phyloP scores from a whole-genome alignment of 2,329 filamentous ascomycete genomes.

The Didymella pomorum region DNA sequence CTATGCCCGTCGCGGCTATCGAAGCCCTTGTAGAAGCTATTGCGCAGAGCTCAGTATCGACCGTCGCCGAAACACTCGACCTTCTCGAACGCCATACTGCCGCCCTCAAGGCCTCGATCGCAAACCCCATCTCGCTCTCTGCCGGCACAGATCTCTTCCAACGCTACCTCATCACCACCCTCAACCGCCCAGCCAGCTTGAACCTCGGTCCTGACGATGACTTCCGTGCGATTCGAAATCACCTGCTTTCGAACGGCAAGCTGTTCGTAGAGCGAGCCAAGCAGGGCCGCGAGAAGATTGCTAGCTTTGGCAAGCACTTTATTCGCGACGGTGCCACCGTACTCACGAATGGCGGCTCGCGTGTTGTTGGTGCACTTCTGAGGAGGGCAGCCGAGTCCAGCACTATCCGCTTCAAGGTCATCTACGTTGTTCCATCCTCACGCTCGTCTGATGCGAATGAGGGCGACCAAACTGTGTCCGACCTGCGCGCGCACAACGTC shows the following conservation, averaged over 20 bases:
- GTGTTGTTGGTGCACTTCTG: slow-evolving; percentile 82
- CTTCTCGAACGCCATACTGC: slow-evolving; percentile 79
- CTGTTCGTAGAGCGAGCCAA: slow-evolving; percentile 89
- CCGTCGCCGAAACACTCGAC: slow-evolving; percentile 92
- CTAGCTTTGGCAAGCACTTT: slow-evolving; percentile 78
- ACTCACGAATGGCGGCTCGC: slow-evolving; percentile 87
- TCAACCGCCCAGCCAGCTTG: slow-evolving; percentile 60
- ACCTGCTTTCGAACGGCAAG: slow-evolving; percentile 84
- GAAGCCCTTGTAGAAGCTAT: slow-evolving; percentile 89
- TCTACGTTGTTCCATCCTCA: slow-evolving; percentile 65
- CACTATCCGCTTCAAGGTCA: slow-evolving; percentile 77
- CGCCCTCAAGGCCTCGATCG: slow-evolving; percentile 77
- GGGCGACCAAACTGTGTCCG: slow-evolving; percentile 73
- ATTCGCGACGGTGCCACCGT: slow-evolving; percentile 80
- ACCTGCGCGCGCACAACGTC: slow-evolving; percentile 76
- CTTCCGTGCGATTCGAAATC: slow-evolving; percentile 83
- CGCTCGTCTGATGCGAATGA: slow-evolving; percentile 58
- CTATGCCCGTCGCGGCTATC: slow-evolving; percentile 94
- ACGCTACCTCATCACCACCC: slow-evolving; percentile 83
- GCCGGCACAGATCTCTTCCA: slow-evolving; percentile 96
- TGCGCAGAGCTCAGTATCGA: slow-evolving; percentile 78
- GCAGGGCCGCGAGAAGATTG: slow-evolving; percentile 83
- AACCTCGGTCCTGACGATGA: slow-evolving; percentile 63
- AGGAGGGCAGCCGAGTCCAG: slow-evolving; percentile 74
- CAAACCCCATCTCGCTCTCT: slow-evolving; percentile 89